Conservation (phyloP, 768 basidiomycete species). For the Chalciporus pseudorubinellus region DNA sequence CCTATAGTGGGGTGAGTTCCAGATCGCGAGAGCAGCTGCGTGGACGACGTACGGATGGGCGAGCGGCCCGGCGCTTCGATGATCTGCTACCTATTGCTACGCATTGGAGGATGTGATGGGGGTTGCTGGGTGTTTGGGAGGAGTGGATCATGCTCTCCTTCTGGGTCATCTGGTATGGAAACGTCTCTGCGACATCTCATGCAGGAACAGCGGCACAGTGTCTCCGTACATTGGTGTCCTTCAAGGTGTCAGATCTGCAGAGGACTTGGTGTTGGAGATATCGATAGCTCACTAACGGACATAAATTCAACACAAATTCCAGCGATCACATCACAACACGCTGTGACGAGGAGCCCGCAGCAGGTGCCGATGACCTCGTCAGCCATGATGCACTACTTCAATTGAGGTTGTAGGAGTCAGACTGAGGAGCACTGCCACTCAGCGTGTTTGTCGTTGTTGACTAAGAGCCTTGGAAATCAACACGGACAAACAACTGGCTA, state of each 20-base stretch:
- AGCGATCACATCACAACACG: constrained; percentile 21
- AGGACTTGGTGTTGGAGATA: too few relatives aligned
- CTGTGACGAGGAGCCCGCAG: constrained; percentile 11
- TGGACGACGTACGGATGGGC: background rate
- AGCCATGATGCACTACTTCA: constrained; percentile 14
- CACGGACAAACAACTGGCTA: background rate
- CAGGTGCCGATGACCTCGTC: constrained; percentile 23
- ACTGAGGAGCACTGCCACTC: background rate
- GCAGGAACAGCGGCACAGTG: constrained; percentile 24
- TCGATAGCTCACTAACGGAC: constrained; percentile 20
- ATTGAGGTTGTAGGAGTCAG: background rate
- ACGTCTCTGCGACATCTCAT: background rate
- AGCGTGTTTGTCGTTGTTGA: constrained; percentile 4
- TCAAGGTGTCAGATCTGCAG: background rate
- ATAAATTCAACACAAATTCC: constrained; percentile 25
- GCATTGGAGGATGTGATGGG: constrained; percentile 25
- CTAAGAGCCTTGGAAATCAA: constrained; percentile 9
- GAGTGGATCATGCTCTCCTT: constrained; percentile 21
- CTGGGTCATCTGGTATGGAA: constrained; percentile 3
- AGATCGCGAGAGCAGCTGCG: background rate
- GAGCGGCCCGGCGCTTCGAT: background rate
- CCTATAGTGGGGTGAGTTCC: background rate
- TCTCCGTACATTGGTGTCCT: constrained; percentile 27
- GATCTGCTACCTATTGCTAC: background rate
- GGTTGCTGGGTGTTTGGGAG: constrained; percentile 22